Percentiles rank a stretch among this genome's conserved stretches.
phyloP scores from a whole-genome alignment of 257 asterid genomes.

The Mentha longifolia region DNA sequence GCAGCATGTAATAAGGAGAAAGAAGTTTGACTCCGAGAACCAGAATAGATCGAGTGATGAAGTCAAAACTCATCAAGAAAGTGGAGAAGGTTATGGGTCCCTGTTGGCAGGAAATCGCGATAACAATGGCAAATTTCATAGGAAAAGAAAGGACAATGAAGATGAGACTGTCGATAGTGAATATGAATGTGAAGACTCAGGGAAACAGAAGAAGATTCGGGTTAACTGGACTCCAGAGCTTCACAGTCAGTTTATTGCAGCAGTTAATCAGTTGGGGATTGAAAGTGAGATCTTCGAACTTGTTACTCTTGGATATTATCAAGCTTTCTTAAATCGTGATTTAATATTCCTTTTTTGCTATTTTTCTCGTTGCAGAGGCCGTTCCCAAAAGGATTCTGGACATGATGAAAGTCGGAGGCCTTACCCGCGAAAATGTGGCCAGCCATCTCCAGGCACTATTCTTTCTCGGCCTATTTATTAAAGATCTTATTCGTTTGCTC shows the following conservation, averaged over 20 bases:
- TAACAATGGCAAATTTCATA: constrained; percentile 58
- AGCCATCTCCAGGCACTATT: constrained; percentile 90
- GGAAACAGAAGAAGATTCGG: constrained; percentile 75
- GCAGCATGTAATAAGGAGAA: constrained; percentile 86
- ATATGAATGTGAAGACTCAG: constrained; percentile 60
- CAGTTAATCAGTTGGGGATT: constrained; percentile 85
- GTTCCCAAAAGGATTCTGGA: constrained; percentile 91
- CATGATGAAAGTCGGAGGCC: constrained; percentile 85
- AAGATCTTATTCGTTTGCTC: not conserved
- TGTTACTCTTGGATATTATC: not conserved
- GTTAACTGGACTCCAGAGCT: constrained; percentile 90
- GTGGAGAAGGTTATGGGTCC: constrained; percentile 53
- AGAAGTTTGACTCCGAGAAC: constrained; percentile 47
- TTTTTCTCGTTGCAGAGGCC: constrained; percentile 64
- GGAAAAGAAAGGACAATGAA: constrained; percentile 85
- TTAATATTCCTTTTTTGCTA: not conserved
- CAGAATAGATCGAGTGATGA: constrained; percentile 41
- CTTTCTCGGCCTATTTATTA: constrained; percentile 17
- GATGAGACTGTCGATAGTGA: constrained; percentile 60
- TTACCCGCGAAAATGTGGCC: constrained; percentile 87
- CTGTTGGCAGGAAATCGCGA: constrained; percentile 41
- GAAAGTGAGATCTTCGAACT: constrained; percentile 58
- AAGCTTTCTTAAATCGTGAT: not conserved
- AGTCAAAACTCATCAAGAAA: constrained; percentile 39
- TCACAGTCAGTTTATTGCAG: constrained; percentile 80